These are phyloP conservation scores for Xylaria multiplex DNA, from an alignment of 2,329 filamentous ascomycete genomes.

Conservation along the genomic window DNA sequence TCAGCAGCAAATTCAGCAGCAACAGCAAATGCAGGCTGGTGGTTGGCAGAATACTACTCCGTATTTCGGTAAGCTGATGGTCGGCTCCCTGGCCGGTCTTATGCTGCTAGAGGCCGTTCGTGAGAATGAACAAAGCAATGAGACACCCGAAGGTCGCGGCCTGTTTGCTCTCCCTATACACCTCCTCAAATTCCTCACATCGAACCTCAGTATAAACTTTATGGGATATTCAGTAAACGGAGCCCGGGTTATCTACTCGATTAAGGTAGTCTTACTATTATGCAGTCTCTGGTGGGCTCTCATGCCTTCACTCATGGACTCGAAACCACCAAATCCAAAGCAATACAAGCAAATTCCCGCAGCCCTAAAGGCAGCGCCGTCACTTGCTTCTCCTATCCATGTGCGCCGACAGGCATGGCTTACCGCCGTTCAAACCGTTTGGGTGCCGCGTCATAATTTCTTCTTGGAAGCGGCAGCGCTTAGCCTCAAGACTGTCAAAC, in stretches of 20 bases:
- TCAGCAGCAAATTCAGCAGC: constrained; percentile 66
- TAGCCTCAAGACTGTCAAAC: constrained; percentile 81
- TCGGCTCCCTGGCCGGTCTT: constrained; percentile 88
- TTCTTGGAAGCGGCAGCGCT: constrained; percentile 86
- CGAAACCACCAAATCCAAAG: constrained; percentile 64
- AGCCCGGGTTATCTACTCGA: constrained; percentile 58
- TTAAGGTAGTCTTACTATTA: constrained; percentile 64
- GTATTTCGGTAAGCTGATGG: constrained; percentile 83
- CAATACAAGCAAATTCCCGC: constrained; percentile 51
- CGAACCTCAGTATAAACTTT: constrained; percentile 61
- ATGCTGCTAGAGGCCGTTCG: constrained; percentile 89
- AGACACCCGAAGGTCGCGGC: constrained; percentile 72
- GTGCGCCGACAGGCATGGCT: constrained; percentile 91
- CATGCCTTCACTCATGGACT: constrained; percentile 63
- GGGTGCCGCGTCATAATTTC: constrained; percentile 88
- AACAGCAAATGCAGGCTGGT: constrained; percentile 60
- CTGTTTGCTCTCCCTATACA: constrained; percentile 72
- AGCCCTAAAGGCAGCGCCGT: constrained; percentile 67
- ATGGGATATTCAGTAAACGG: constrained; percentile 63
- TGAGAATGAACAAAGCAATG: constrained; percentile 71
- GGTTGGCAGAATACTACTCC: constrained; percentile 65
- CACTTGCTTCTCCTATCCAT: constrained; percentile 82
- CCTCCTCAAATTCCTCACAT: constrained; percentile 61
- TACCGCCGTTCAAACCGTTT: constrained; percentile 90
- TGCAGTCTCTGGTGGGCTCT: constrained; percentile 66